Conservation (phyloP, 768 basidiomycete genomes). For the Auriculariales sp. region DNA sequence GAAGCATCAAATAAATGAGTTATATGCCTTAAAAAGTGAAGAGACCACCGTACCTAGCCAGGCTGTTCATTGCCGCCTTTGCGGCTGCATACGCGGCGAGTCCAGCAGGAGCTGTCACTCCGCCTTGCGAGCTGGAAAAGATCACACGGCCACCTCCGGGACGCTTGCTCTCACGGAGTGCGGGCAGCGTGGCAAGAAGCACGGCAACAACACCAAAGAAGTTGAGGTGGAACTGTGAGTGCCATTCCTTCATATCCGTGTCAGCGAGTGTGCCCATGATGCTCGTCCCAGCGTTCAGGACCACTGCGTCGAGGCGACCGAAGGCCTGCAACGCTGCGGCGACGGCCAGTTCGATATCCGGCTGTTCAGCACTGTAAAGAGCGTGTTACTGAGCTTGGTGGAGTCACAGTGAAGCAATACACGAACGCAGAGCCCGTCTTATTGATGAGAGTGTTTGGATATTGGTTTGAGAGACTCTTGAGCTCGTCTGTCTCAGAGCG, state of each 20-base stretch:
- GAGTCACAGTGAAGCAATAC: background rate
- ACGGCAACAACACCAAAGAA: constrained; percentile 72
- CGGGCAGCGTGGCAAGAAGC: constrained; percentile 50
- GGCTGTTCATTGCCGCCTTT: constrained; percentile 83
- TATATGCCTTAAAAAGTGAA: background rate
- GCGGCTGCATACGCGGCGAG: constrained; percentile 76
- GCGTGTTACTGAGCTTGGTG: no score
- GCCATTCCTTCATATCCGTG: constrained; percentile 43
- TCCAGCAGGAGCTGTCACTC: constrained; percentile 37
- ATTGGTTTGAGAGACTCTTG: constrained; percentile 24
- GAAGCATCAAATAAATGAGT: no score
- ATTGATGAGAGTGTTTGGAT: constrained; percentile 30
- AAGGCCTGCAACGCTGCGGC: constrained; percentile 34
- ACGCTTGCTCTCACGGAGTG: constrained; percentile 41
- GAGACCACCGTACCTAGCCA: constrained; percentile 42
- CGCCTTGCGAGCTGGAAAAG: constrained; percentile 66
- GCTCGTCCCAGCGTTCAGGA: constrained; percentile 79
- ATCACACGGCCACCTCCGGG: constrained; percentile 63
- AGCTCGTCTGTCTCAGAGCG: constrained; percentile 55
- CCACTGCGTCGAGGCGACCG: constrained; percentile 54
- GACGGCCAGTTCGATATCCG: constrained; percentile 40
- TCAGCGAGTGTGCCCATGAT: constrained; percentile 50
- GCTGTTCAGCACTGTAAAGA: constrained; percentile 40
- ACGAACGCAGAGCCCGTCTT: constrained; percentile 69
- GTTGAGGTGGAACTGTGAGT: constrained; percentile 66